phyloP scores from a whole-genome alignment of 2,329 filamentous ascomycete genomes.

The Hymenotorrendiella dingleyae region DNA sequence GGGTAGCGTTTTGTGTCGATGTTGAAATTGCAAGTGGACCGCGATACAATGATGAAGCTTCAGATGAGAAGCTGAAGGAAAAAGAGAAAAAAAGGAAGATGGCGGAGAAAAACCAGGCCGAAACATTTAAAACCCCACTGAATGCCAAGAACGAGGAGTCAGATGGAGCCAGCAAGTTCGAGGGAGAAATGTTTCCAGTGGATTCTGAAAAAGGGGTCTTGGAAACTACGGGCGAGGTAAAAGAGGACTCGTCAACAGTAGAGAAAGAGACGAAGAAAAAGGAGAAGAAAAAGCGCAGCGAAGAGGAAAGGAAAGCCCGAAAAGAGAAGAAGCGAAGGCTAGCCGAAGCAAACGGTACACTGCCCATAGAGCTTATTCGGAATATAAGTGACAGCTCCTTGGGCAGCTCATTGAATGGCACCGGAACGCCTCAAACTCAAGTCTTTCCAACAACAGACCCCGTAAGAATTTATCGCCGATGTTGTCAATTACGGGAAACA shows the following conservation, averaged over 20 bases:
- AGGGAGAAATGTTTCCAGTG: conserved; percentile 35
- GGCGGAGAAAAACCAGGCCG: conserved; percentile 54
- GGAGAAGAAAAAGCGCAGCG: conserved; percentile 93
- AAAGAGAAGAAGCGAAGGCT: conserved; percentile 83
- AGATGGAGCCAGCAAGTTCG: conserved; percentile 38
- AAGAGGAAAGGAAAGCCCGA: conserved; percentile 85
- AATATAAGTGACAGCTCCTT: conserved; percentile 56
- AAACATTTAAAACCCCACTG: conserved; percentile 63
- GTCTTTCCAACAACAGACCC: conserved; percentile 81
- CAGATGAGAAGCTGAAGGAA: conserved; percentile 40
- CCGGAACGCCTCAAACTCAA: conserved; percentile 45
- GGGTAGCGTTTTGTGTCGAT: conserved; percentile 93
- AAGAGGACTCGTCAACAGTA: conserved; percentile 15
- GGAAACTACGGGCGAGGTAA: conserved; percentile 27
- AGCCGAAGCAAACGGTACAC: conserved; percentile 79
- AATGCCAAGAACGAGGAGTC: conserved; percentile 51
- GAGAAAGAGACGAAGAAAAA: conserved; percentile 61
- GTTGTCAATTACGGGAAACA: conserved; percentile 89
- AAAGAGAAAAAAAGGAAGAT: conserved; percentile 53
- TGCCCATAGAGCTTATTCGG: conserved; percentile 76
- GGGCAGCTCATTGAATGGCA: conserved; percentile 25
- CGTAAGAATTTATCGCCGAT: conserved; percentile 85
- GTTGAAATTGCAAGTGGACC: conserved; percentile 92
- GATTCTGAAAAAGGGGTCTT: conserved; percentile 33
- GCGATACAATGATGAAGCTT: conserved; percentile 59